These are phyloP conservation scores for Linum trigynum DNA, from an alignment of 345 rosid genomes.

Conservation along the genomic window DNA sequence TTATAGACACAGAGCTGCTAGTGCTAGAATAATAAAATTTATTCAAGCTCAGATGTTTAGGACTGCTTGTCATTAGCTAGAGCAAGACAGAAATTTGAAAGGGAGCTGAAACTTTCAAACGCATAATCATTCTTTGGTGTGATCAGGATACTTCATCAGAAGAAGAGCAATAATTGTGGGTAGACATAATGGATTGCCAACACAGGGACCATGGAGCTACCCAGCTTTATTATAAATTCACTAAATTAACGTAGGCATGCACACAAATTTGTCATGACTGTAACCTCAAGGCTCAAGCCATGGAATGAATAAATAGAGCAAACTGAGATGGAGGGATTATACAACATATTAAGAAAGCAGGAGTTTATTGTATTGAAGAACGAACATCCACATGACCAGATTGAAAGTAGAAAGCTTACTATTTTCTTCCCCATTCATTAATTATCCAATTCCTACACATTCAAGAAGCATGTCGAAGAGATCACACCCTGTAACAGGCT, in stretches of 20 bases:
- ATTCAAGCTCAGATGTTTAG: conserved; percentile 26
- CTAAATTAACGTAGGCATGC: not conserved
- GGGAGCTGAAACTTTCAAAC: conserved; percentile 3
- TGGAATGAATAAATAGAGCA: not conserved
- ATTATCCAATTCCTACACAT: not conserved
- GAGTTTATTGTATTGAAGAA: not conserved
- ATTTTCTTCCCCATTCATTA: not conserved
- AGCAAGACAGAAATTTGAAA: conserved; percentile 13
- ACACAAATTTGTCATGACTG: not conserved
- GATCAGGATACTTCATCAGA: too few species aligned
- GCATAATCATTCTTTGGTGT: not conserved
- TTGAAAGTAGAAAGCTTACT: not conserved
- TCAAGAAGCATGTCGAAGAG: not conserved
- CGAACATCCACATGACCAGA: not conserved
- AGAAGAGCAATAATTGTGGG: not conserved
- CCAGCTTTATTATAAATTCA: not conserved
- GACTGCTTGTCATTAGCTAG: conserved; percentile 17
- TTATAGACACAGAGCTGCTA: conserved; percentile 38
- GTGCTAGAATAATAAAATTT: conserved; percentile 40
- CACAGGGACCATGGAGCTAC: not conserved
- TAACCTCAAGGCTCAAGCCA: not conserved
- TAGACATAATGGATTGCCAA: not conserved
- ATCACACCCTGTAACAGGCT: not conserved
- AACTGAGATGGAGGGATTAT: not conserved
- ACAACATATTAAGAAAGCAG: not conserved